phyloP scores from a whole-genome alignment of 768 basidiomycete genomes.

The Rubroboletus satanas region DNA sequence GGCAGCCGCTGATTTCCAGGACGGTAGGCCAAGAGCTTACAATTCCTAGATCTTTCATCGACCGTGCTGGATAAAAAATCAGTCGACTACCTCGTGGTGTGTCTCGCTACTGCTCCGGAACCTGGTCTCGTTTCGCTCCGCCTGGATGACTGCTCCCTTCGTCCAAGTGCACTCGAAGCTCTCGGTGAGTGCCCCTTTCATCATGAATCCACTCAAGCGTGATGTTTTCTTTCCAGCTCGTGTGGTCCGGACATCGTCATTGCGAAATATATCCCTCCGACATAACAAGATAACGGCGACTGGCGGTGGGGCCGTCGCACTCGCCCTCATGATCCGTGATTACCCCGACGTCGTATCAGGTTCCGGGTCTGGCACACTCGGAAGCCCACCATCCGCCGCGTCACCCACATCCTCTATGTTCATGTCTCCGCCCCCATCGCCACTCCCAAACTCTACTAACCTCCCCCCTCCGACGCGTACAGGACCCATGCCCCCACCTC shows the following conservation, averaged over 20 bases:
- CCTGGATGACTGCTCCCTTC: constrained; percentile 81
- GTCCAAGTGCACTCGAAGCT: constrained; percentile 70
- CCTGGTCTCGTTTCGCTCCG: constrained; percentile 70
- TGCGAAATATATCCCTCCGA: constrained; percentile 87
- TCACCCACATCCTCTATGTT: constrained; percentile 19
- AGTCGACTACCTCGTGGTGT: constrained; percentile 74
- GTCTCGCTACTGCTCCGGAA: constrained; percentile 42
- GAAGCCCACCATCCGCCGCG: constrained; percentile 3
- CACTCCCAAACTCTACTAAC: constrained; percentile 27
- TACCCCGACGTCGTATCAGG: constrained; percentile 75
- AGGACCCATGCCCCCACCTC: constrained; percentile 44
- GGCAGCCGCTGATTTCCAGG: not conserved
- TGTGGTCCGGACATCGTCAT: constrained; percentile 73
- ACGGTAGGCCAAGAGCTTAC: constrained; percentile 62
- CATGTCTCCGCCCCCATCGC: constrained; percentile 32
- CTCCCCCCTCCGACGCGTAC: constrained; percentile 27
- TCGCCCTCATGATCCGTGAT: constrained; percentile 95
- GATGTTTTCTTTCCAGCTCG: constrained; percentile 48
- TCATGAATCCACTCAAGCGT: not conserved
- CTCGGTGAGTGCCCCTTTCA: constrained; percentile 55
- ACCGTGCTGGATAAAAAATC: constrained; percentile 81
- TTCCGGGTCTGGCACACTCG: not conserved
- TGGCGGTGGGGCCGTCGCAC: constrained; percentile 86
- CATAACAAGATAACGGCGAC: constrained; percentile 81
- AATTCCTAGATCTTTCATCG: constrained; percentile 89